Evolutionary conservation across 257 asterid species (phyloP).

Genomic region (Cordia subcordata): DNA sequence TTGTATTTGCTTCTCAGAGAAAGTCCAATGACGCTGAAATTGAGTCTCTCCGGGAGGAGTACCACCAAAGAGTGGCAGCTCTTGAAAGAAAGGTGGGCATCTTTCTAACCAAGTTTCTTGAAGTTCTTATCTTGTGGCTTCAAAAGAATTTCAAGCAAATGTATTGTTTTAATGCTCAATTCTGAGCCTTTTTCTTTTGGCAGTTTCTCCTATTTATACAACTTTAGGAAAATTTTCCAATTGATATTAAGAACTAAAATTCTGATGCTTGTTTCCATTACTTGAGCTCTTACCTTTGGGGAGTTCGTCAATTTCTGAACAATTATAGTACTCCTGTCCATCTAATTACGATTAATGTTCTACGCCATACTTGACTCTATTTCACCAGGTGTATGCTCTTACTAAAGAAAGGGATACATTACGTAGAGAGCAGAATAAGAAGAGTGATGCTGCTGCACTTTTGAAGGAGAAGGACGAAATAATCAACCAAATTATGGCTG

Average conservation of each 20-base stretch:
- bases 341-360: too few species aligned
- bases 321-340: too few species aligned
- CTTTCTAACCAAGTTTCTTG: neutral
- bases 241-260: too few species aligned
- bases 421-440: slow-evolving; percentile 83
- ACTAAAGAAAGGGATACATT: slow-evolving; percentile 84
- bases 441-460: slow-evolving; percentile 93
- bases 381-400: slow-evolving; percentile 76
- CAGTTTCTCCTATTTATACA: too few species aligned
- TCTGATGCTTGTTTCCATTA: too few species aligned
- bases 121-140: neutral
- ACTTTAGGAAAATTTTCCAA: too few species aligned
- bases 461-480: slow-evolving; percentile 95
- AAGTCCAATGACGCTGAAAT: slow-evolving; percentile 80
- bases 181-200: too few species aligned
- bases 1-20: slow-evolving; percentile 40
- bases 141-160: neutral
- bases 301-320: too few species aligned
- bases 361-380: neutral
- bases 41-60: slow-evolving; percentile 93
- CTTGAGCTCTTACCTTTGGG: too few species aligned
- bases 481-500: slow-evolving; percentile 94
- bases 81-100: slow-evolving; percentile 89
- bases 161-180: neutral
- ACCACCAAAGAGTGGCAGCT: slow-evolving; percentile 80